Percentiles rank a stretch among this genome's conserved stretches.
phyloP scores from a whole-genome alignment of 306 rosid genomes.

The Acacia confusa region DNA sequence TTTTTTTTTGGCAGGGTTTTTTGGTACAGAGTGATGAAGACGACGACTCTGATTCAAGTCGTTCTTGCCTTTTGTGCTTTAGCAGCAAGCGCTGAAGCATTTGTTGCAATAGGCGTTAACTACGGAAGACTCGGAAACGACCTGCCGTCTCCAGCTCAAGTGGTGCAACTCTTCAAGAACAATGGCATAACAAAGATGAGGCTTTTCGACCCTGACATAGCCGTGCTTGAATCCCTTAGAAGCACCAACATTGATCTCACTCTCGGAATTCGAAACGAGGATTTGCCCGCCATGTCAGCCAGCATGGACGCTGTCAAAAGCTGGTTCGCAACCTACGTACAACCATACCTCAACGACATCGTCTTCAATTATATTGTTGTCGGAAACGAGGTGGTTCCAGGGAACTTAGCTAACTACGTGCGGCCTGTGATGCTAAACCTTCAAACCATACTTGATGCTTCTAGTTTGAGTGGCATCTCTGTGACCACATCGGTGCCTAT shows the following conservation, averaged over 20 bases:
- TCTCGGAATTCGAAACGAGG: constrained; percentile 27
- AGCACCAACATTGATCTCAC: not conserved
- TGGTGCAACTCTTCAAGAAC: constrained; percentile 14
- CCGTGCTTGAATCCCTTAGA: constrained; percentile 26
- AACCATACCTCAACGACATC: constrained; percentile 21
- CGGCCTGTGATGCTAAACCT: constrained; percentile 25
- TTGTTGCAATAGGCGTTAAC: constrained; percentile 20
- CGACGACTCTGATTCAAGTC: not conserved
- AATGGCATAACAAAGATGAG: constrained; percentile 20
- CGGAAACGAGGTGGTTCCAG: constrained; percentile 6
- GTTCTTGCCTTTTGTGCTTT: not conserved
- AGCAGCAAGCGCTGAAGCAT: not conserved
- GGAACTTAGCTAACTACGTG: not conserved
- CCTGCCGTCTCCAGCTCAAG: constrained; percentile 32
- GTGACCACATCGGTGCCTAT: constrained; percentile 35
- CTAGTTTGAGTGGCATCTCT: not conserved
- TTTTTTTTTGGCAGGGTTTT: not conserved
- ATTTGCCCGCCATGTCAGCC: constrained; percentile 15
- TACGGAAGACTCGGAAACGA: constrained; percentile 32
- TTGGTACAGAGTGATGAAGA: not conserved
- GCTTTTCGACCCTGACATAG: constrained; percentile 20
- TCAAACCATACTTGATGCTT: not conserved
- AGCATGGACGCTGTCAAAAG: not conserved
- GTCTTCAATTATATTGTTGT: not conserved
- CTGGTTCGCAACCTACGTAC: constrained; percentile 33